A percentile compares a stretch with the other conserved stretches of the same genome.
Conservation (phyloP, 768 basidiomycete genomes). For the Leccinum imitatum region DNA sequence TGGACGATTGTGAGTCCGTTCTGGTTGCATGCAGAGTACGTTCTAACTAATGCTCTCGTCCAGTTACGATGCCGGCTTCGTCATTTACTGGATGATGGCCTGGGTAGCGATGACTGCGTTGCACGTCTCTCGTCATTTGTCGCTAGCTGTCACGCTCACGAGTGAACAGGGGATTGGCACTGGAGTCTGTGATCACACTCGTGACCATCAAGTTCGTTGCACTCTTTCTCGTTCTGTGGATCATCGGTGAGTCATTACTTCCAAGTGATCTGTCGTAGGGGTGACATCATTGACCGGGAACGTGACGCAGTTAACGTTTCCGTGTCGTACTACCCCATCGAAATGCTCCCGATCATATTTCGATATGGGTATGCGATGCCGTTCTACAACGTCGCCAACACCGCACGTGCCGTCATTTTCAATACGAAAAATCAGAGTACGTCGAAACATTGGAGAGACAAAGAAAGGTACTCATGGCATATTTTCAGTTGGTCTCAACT, state of each 20-base stretch:
- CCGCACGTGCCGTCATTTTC: slow-evolving; percentile 64
- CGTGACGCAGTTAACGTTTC: slow-evolving; percentile 51
- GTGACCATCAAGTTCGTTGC: slow-evolving; percentile 52
- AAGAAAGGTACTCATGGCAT: background rate
- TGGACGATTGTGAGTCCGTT: slow-evolving; percentile 39
- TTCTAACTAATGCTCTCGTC: background rate
- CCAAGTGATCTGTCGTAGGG: background rate
- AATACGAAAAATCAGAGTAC: slow-evolving; percentile 58
- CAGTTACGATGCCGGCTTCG: slow-evolving; percentile 54
- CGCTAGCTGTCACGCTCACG: background rate
- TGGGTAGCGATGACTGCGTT: slow-evolving; percentile 57
- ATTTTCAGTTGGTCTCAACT: slow-evolving; percentile 56
- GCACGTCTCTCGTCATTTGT: slow-evolving; percentile 32
- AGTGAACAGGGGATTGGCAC: slow-evolving; percentile 51
- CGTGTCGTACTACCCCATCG: slow-evolving; percentile 56
- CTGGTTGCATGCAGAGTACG: background rate
- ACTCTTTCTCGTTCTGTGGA: slow-evolving; percentile 63
- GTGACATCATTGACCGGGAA: background rate
- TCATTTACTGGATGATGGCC: slow-evolving; percentile 69
- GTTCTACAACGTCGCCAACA: slow-evolving; percentile 67
- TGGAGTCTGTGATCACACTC: slow-evolving; percentile 59
- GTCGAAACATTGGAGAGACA: slow-evolving; percentile 20
- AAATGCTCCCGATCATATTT: slow-evolving; percentile 55
- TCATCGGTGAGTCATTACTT: slow-evolving; percentile 46
- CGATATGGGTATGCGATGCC: slow-evolving; percentile 69